Evolutionary conservation across 345 rosid genomes (phyloP), one percentile per base, ranked within the genome.

Genomic region (Fremontodendron californicum): DNA sequence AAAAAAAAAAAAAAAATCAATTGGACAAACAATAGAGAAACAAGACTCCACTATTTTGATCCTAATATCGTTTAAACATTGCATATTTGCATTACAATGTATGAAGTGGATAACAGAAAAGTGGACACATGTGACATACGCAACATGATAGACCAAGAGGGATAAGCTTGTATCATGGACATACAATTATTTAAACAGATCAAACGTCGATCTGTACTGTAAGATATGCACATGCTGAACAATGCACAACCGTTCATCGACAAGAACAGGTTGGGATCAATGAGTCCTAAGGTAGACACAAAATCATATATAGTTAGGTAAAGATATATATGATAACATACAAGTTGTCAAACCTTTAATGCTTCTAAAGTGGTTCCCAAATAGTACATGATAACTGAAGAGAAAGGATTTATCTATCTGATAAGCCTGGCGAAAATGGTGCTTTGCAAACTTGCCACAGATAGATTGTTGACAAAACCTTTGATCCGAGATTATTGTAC

Each of bases 351-450:
- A 78, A 93, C 99, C 99, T 89, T 87, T 75, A 86, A 78, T 49
- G 90, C 88, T 82, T 92, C 92, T 80, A 95, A 87, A 69, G 99
- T 88, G n/a, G 88, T 89, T 52, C 98, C 98, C 79, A 85, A 87
- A 87, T 93, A 95, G 48, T 93, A 88, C 96, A 93, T 89, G 78
- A 93, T 93, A 78, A 95, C 94, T 64, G 98, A 92, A 61, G 99
- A 95, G 62, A 82, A 77, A 45, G 94, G 90, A 78, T 90, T 93
- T 87, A 92, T n/a, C n/a, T n/a, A n/a, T 89, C 48, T 65, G 87
- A 76, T 88, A 91, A 74, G 99, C 98, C 86, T 84, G 82, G 73
- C 81, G 91, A 81, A 95, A 93, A 69, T 93, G 99, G 85, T 95
- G 93, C 85, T 90, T 92, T 0, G 99, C 89, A 84, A 95, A n/a